Conservation (phyloP, 352 stramenopile genomes). For the Albugo candida region DNA sequence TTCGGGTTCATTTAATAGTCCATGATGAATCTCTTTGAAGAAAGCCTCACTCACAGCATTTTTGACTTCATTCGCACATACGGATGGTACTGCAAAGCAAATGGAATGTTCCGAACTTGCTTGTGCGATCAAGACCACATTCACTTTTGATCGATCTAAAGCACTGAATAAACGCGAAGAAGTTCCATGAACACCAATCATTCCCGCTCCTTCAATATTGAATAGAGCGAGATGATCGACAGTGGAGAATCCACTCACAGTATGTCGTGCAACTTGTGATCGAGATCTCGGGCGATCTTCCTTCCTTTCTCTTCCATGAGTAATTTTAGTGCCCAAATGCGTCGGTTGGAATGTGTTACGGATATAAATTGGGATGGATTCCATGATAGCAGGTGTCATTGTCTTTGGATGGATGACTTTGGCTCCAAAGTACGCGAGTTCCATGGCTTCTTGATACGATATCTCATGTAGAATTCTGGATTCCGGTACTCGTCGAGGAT, state of each 20-base stretch:
- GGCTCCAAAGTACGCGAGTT: slow-evolving; percentile 95
- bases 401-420: slow-evolving; percentile 96
- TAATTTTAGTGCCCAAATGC: slow-evolving; percentile 67
- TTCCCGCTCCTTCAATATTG: slow-evolving; percentile 90
- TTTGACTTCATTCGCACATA: slow-evolving; percentile 39
- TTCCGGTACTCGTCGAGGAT: slow-evolving; percentile 87
- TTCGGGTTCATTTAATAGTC: slow-evolving; percentile 61
- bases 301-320: slow-evolving; percentile 6
- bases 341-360: slow-evolving; percentile 90
- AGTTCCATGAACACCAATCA: slow-evolving; percentile 89
- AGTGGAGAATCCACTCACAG: slow-evolving; percentile 81
- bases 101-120: slow-evolving; percentile 90
- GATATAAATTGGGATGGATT: slow-evolving; percentile 94
- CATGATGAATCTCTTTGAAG: slow-evolving; percentile 77
- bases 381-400: slow-evolving; percentile 79
- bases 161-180: slow-evolving; percentile 84
- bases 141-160: slow-evolving; percentile 83
- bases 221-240: slow-evolving; percentile 90
- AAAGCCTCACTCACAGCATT: slow-evolving; percentile 64
- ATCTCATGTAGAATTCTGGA: slow-evolving; percentile 81
- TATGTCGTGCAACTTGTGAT: slow-evolving; percentile 21
- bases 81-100: slow-evolving; percentile 83
- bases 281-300: background rate
- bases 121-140: slow-evolving; percentile 89
- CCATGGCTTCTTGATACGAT: slow-evolving; percentile 96